Evolutionary conservation across 345 rosid genomes (phyloP).

Genomic region (Geranium rotundifolium): DNA sequence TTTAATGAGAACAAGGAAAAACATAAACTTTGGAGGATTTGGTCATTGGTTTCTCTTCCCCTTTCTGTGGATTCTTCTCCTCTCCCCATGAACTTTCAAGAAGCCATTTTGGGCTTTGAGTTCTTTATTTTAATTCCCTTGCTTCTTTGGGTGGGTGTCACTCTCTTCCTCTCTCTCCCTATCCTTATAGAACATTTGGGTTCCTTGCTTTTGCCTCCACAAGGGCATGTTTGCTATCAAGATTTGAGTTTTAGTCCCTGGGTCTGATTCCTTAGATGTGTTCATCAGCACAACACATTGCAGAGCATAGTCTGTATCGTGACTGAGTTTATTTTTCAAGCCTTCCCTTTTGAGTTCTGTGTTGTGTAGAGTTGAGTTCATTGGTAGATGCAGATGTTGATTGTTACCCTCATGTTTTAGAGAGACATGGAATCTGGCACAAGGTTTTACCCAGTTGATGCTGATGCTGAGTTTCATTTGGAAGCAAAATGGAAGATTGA

Average conservation of each 20-base stretch:
- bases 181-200: slow-evolving; percentile 14
- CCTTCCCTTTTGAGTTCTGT: slow-evolving; percentile 13
- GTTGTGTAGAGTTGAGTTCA: background rate
- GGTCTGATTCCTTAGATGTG: slow-evolving; percentile 15
- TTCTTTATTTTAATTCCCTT: too few species aligned
- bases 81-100: slow-evolving; percentile 22
- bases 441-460: slow-evolving; percentile 24
- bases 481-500: slow-evolving; percentile 81
- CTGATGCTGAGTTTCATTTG: slow-evolving; percentile 35
- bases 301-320: slow-evolving; percentile 23
- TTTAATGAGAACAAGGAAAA: background rate
- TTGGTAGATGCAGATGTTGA: slow-evolving; percentile 10
- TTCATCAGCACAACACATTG: slow-evolving; percentile 12
- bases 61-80: slow-evolving; percentile 22
- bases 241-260: slow-evolving; percentile 11
- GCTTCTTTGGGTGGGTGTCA: too few species aligned
- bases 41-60: slow-evolving; percentile 12
- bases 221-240: slow-evolving; percentile 26
- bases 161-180: slow-evolving; percentile 1
- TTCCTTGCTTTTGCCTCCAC: slow-evolving; percentile 33
- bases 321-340: slow-evolving; percentile 12
- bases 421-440: slow-evolving; percentile 65
- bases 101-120: slow-evolving; percentile 13
- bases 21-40: slow-evolving; percentile 4
- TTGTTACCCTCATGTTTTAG: slow-evolving; percentile 11